phyloP scores from a whole-genome alignment of 2,329 filamentous ascomycete genomes.

The Fusarium bactridioides region DNA sequence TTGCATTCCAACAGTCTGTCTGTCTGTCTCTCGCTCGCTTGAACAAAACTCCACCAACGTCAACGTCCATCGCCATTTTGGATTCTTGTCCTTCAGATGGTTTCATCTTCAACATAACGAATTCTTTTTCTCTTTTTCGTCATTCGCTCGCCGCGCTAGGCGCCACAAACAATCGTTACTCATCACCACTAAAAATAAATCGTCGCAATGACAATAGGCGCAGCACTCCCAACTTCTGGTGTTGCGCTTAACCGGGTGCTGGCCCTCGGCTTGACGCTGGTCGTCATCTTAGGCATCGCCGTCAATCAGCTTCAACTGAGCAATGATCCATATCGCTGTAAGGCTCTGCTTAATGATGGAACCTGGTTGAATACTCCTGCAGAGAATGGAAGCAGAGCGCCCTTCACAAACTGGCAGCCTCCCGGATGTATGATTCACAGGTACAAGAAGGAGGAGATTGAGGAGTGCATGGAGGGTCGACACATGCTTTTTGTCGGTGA shows the following conservation, averaged over 20 bases:
- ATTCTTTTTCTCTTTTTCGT: neutral
- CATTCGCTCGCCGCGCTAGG: conserved; percentile 12
- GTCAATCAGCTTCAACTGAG: conserved; percentile 26
- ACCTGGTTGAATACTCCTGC: conserved; percentile 54
- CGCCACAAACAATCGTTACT: conserved; percentile 10
- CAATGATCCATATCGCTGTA: conserved; percentile 62
- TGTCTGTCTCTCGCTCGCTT: neutral
- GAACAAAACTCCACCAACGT: neutral
- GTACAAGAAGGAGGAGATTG: conserved; percentile 60
- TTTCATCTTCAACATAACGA: neutral
- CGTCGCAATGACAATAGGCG: conserved; percentile 21
- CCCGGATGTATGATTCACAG: conserved; percentile 65
- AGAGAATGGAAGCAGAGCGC: conserved; percentile 39
- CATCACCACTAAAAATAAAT: neutral
- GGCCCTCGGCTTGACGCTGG: conserved; percentile 33
- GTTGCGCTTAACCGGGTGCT: conserved; percentile 27
- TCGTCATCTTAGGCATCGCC: conserved; percentile 30
- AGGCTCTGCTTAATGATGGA: conserved; percentile 58
- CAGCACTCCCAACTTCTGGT: conserved; percentile 13
- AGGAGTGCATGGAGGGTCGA: conserved; percentile 58
- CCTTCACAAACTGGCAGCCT: conserved; percentile 64
- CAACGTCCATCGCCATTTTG: neutral
- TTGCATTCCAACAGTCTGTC: neutral
- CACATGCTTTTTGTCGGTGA: conserved; percentile 67
- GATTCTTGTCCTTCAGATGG: neutral